Conservation (phyloP, 208 protist genomes). For the Leishmania guyanensis region DNA sequence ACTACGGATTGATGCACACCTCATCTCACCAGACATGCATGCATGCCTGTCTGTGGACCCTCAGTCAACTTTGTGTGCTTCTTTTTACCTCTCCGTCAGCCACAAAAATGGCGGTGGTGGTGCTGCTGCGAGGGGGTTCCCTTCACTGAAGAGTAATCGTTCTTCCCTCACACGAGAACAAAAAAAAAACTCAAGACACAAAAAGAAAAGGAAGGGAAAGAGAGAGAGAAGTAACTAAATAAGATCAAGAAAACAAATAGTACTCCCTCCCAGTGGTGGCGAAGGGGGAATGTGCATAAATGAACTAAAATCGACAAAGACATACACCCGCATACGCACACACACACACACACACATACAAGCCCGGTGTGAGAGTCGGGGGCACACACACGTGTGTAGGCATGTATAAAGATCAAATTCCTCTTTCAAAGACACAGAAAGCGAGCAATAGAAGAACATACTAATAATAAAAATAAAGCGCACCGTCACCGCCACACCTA, state of each 20-base stretch:
- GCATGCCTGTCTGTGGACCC: too few relatives aligned
- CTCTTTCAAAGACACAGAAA: not conserved
- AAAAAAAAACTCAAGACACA: constrained; percentile 10
- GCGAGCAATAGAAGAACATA: not conserved
- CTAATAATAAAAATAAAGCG: too few relatives aligned
- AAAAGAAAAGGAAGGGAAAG: not conserved
- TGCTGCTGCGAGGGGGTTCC: not conserved
- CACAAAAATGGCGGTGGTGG: not conserved
- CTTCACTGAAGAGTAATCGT: not conserved
- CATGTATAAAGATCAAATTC: not conserved
- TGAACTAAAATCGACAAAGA: not conserved
- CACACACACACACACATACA: not conserved
- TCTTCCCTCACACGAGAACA: constrained; percentile 2
- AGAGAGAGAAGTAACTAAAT: not conserved
- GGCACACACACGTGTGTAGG: not conserved
- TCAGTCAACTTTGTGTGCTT: not conserved
- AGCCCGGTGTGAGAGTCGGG: not conserved
- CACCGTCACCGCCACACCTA: too few relatives aligned
- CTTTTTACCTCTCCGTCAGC: not conserved
- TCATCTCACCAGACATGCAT: not conserved
- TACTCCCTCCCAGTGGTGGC: not conserved
- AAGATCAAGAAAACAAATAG: not conserved
- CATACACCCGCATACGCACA: not conserved
- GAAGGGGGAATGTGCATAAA: not conserved
- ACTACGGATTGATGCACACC: too few relatives aligned